A percentile compares a stretch with the other conserved stretches of the same genome.
These are phyloP conservation scores for Quillaja saponaria DNA, from an alignment of 306 rosid genomes.

Conservation along the genomic window DNA sequence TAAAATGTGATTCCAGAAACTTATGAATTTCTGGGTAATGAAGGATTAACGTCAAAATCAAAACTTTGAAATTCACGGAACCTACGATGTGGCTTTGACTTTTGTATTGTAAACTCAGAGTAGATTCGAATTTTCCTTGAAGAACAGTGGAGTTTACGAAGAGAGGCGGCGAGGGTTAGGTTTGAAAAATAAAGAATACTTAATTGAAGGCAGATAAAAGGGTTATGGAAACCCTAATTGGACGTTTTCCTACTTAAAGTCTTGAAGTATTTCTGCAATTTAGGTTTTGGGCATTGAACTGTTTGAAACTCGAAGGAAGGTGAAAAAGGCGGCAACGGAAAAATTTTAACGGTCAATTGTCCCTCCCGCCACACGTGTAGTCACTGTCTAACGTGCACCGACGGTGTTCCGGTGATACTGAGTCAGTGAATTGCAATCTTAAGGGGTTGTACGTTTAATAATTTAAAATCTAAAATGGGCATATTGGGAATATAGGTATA, in stretches of 20 bases:
- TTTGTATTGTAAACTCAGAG: slow-evolving; percentile 46
- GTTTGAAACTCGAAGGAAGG: neutral
- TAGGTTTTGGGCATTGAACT: slow-evolving; percentile 3
- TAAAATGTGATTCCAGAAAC: neutral
- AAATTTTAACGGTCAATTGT: slow-evolving; percentile 39
- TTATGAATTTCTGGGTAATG: neutral
- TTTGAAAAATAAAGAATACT: neutral
- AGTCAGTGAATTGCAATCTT: neutral
- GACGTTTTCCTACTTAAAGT: neutral
- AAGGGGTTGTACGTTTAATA: neutral
- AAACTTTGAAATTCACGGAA: neutral
- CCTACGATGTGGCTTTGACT: slow-evolving; percentile 13
- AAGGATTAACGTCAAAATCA: neutral
- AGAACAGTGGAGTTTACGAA: slow-evolving; percentile 27
- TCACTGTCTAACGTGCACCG: neutral
- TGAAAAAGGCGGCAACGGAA: neutral
- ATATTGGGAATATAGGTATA: neutral
- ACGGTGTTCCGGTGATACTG: no score
- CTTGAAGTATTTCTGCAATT: neutral
- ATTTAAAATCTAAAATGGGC: neutral
- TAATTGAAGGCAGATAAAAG: neutral
- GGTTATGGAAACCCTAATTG: neutral
- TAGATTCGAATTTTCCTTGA: slow-evolving; percentile 19
- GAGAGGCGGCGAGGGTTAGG: neutral
- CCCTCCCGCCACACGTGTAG: neutral